Percentiles rank a stretch among this genome's conserved stretches.
Conservation (phyloP, 2,329 filamentous ascomycete species). For the Clonostachys sp. region DNA sequence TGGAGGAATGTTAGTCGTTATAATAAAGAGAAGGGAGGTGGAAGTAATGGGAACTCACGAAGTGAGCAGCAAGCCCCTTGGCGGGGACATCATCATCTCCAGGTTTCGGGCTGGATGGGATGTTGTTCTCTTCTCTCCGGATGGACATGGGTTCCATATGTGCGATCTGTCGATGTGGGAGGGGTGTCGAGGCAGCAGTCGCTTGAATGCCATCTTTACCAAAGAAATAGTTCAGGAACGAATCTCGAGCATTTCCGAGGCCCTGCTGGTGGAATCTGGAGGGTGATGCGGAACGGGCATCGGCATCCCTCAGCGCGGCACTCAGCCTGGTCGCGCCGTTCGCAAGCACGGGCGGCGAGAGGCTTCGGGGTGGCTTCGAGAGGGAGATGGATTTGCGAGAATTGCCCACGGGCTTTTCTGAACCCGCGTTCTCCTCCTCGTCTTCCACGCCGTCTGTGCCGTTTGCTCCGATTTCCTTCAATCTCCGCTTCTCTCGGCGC, state of each 20-base stretch:
- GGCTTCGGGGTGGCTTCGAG: conserved; percentile 58
- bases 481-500: conserved; percentile 74
- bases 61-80: conserved; percentile 41
- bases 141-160: conserved; percentile 52
- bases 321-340: conserved; percentile 58
- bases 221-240: conserved; percentile 98
- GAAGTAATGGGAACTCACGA: conserved; percentile 43
- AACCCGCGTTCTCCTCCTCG: conserved; percentile 44
- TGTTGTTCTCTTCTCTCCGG: too few relatives aligned
- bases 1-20: conserved; percentile 15
- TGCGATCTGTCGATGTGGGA: conserved; percentile 61
- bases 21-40: neutral
- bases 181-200: conserved; percentile 18
- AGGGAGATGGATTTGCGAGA: conserved; percentile 20
- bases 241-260: conserved; percentile 69
- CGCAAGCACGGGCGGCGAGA: conserved; percentile 76
- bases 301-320: conserved; percentile 59
- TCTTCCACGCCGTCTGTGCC: conserved; percentile 69
- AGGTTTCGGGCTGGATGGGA: too few relatives aligned
- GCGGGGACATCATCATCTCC: conserved; percentile 3
- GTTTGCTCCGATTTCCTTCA: conserved; percentile 82
- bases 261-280: conserved; percentile 31
- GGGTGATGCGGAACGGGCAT: conserved; percentile 53
- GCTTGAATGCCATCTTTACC: conserved; percentile 75
- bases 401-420: conserved; percentile 50